Evolutionary conservation across 2,329 filamentous ascomycete genomes (phyloP).

Genomic region (Pestalotiopsis sp.): DNA sequence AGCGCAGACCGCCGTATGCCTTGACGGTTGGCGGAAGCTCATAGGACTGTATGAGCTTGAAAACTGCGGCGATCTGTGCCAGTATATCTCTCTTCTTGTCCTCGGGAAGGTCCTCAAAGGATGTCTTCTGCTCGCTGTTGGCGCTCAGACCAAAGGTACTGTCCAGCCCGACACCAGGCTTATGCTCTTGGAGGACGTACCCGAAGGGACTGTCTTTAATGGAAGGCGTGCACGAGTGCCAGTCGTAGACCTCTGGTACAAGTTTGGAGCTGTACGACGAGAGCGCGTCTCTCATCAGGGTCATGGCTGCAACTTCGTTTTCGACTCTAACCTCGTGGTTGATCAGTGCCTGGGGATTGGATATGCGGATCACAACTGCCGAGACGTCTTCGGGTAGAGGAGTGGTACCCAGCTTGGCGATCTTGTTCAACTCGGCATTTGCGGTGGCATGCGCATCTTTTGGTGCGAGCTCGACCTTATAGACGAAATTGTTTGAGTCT

Average conservation of each 20-base stretch:
- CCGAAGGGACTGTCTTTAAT: background rate
- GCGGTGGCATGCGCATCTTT: background rate
- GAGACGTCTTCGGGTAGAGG: background rate
- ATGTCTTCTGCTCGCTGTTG: background rate
- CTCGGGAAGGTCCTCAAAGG: background rate
- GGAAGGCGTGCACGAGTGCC: background rate
- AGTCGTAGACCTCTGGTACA: background rate
- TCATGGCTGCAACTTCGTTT: constrained; percentile 6
- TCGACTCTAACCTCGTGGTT: background rate
- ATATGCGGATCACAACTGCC: background rate
- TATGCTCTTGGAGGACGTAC: background rate
- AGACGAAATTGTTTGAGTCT: background rate
- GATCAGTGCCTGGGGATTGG: background rate
- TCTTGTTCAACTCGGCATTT: background rate
- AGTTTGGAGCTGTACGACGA: background rate
- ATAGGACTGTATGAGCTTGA: background rate
- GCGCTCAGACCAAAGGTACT: background rate
- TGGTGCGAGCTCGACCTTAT: background rate
- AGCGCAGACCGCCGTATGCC: constrained; percentile 4
- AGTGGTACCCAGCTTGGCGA: background rate
- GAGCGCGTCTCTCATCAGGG: background rate
- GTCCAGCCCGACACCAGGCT: background rate
- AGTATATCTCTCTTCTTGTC: background rate
- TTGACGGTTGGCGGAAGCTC: background rate
- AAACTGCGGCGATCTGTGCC: background rate